These are phyloP conservation scores for Diddensiella santjacobensis DNA, from an alignment of 805 yeast genomes.

Conservation along the genomic window DNA sequence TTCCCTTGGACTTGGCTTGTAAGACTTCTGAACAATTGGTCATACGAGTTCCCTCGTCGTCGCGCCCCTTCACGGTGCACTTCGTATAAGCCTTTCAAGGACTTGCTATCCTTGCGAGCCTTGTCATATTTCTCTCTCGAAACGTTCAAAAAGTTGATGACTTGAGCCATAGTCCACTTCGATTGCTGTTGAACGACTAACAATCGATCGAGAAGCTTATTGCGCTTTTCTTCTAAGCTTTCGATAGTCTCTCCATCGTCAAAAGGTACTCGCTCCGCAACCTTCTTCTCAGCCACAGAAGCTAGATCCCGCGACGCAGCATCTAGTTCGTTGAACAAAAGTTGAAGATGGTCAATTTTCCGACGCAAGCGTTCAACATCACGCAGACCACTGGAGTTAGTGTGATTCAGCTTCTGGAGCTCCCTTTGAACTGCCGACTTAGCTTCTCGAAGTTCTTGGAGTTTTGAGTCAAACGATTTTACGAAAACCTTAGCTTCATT, in stretches of 20 bases:
- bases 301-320: background rate
- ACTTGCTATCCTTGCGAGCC: slow-evolving; percentile 4
- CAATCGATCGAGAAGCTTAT: slow-evolving; percentile 5
- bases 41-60: slow-evolving; percentile 3
- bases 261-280: slow-evolving; percentile 6
- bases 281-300: background rate
- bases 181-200: slow-evolving; percentile 1
- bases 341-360: background rate
- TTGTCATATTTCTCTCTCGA: background rate
- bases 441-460: background rate
- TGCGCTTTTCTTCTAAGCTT: background rate
- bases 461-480: background rate
- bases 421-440: background rate
- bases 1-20: slow-evolving; percentile 13
- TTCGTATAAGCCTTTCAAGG: background rate
- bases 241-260: slow-evolving; percentile 2
- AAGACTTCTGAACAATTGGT: background rate
- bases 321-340: background rate
- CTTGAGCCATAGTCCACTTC: slow-evolving; percentile 2
- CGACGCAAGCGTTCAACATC: background rate
- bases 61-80: background rate
- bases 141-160: background rate
- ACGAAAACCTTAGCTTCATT: background rate
- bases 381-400: background rate
- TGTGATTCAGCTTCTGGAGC: background rate